Percentiles rank a stretch among this genome's conserved stretches.
These are phyloP conservation scores for Borovskyia barvae DNA, from an alignment of 208 protist species.

Conservation along the genomic window DNA sequence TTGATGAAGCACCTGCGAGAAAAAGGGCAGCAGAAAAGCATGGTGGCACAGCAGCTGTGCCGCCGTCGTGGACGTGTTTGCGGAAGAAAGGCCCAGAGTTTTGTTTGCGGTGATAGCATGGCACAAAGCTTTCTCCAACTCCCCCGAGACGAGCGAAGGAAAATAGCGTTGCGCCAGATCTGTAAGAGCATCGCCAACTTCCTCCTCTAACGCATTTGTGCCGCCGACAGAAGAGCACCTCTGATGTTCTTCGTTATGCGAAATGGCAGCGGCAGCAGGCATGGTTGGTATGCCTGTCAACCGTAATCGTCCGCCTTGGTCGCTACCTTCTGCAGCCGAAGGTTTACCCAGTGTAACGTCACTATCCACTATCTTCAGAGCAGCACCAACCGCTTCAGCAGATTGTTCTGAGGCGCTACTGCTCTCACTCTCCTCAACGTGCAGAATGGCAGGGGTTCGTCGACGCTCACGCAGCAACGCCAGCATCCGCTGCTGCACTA, in stretches of 20 bases:
- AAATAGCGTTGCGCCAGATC: background rate
- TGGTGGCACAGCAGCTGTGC: conserved; percentile 65
- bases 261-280: too few relatives aligned
- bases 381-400: too few relatives aligned
- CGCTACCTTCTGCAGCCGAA: too few relatives aligned
- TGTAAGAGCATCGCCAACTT: background rate
- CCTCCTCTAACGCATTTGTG: too few relatives aligned
- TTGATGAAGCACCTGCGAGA: conserved; percentile 28
- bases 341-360: too few relatives aligned
- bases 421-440: background rate
- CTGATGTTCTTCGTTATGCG: too few relatives aligned
- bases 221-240: too few relatives aligned
- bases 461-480: conserved; percentile 52
- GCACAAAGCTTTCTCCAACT: background rate
- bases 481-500: conserved; percentile 55
- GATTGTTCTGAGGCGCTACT: background rate
- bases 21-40: conserved; percentile 53
- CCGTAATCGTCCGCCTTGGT: too few relatives aligned
- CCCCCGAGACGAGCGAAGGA: conserved; percentile 1
- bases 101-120: background rate
- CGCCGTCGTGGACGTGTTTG: conserved; percentile 37
- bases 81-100: conserved; percentile 30
- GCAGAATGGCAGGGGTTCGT: conserved; percentile 23
- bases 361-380: too few relatives aligned
- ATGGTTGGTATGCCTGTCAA: too few relatives aligned